A percentile compares a stretch with the other conserved stretches of the same genome.
Evolutionary conservation across 2,329 filamentous ascomycete species (phyloP).

Genomic region (Cladophialophora carrionii): DNA sequence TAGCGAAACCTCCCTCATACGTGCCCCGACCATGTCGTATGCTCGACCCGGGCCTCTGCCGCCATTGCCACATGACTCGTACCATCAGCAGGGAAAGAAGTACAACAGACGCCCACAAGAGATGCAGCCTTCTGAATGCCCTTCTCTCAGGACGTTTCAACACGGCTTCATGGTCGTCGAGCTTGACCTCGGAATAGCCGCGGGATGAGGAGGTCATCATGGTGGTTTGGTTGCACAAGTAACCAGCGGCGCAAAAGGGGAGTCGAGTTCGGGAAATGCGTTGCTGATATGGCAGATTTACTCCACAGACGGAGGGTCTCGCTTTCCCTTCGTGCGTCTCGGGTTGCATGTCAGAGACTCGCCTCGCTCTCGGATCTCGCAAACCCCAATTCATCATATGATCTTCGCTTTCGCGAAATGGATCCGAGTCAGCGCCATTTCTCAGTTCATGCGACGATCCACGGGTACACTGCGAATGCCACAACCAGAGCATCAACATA

Average conservation of each 20-base stretch:
- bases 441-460: neutral
- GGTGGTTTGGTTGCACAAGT: neutral
- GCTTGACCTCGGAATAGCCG: slow-evolving; percentile 3
- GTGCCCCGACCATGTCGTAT: neutral
- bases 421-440: neutral
- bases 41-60: neutral
- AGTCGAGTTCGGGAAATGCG: neutral
- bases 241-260: no score
- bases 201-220: neutral
- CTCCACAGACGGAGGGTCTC: neutral
- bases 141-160: neutral
- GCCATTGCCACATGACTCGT: neutral
- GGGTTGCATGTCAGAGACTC: neutral
- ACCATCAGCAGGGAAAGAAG: slow-evolving; percentile 2
- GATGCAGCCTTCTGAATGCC: neutral
- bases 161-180: neutral
- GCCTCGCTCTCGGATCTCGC: neutral
- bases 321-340: neutral
- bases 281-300: neutral
- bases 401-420: neutral
- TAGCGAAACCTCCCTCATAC: slow-evolving; percentile 3
- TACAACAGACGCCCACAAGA: neutral
- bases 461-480: neutral
- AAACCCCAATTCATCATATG: neutral
- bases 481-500: neutral